Percentiles rank a stretch among this genome's conserved stretches.
phyloP scores from a whole-genome alignment of 1,139 yeast genomes.

The Hyphopichia wangnamkhiaoensis region DNA sequence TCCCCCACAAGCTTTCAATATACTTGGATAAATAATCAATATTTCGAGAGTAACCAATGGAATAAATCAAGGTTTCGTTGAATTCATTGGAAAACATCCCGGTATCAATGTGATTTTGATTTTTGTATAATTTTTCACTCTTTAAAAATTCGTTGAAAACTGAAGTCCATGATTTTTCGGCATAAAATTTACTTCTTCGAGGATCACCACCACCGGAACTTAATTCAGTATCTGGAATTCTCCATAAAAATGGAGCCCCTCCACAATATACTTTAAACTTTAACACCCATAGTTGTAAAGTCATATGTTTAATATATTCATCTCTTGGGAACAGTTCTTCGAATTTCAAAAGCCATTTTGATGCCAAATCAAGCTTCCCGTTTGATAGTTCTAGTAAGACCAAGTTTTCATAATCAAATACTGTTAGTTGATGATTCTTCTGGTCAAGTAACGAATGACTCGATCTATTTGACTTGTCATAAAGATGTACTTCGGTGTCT shows the following conservation, averaged over 20 bases:
- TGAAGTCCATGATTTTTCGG: conserved; percentile 20
- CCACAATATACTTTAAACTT: conserved; percentile 35
- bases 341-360: conserved; percentile 40
- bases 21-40: conserved; percentile 25
- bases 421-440: conserved; percentile 20
- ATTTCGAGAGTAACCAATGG: conserved; percentile 34
- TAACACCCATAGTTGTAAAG: conserved; percentile 34
- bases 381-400: conserved; percentile 36
- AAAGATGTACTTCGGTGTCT: conserved; percentile 20
- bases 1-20: conserved; percentile 35
- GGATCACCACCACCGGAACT: conserved; percentile 18
- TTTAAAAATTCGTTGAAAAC: conserved; percentile 23
- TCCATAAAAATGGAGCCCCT: conserved; percentile 38
- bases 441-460: too few species aligned
- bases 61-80: conserved; percentile 28
- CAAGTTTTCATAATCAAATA: conserved; percentile 41
- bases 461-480: conserved; percentile 11
- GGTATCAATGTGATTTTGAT: conserved; percentile 13
- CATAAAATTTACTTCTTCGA: conserved; percentile 16
- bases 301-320: conserved; percentile 21
- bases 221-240: conserved; percentile 21
- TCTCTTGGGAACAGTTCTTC: conserved; percentile 22
- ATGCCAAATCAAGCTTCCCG: conserved; percentile 40
- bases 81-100: conserved; percentile 23
- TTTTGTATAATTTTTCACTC: conserved; percentile 2